Conservation (phyloP, 73 alveolate species). For the Symbiodinium natans region DNA sequence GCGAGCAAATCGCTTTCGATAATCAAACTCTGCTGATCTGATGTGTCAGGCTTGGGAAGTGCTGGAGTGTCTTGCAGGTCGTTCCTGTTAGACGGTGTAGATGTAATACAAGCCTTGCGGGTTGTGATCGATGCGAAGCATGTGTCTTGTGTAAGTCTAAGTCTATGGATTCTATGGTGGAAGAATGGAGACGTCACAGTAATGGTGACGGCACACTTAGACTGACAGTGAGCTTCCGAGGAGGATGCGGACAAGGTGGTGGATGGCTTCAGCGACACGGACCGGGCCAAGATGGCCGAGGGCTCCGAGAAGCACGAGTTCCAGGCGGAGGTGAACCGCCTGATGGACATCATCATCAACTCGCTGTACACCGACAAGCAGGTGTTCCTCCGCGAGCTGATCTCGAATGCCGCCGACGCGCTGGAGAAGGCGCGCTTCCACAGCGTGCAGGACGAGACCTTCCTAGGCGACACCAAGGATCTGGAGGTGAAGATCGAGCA, state of each 20-base stretch:
- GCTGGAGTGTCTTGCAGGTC: no score
- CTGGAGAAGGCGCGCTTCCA: slow-evolving; percentile 98
- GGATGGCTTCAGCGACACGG: slow-evolving; percentile 75
- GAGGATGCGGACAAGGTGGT: slow-evolving; percentile 79
- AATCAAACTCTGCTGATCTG: no score
- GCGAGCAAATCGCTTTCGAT: no score
- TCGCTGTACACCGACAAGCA: slow-evolving; percentile 99
- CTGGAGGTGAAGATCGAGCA: slow-evolving; percentile 98
- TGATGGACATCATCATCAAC: slow-evolving; percentile 99
- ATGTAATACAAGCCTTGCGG: no score
- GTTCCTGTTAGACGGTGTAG: no score
- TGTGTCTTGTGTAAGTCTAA: no score
- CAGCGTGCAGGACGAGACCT: slow-evolving; percentile 97
- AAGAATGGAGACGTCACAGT: no score
- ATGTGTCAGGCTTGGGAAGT: no score
- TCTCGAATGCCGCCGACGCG: slow-evolving; percentile 99
- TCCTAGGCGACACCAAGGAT: slow-evolving; percentile 96
- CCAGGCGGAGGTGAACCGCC: slow-evolving; percentile 99
- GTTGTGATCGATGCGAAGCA: no score
- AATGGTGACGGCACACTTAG: no score
- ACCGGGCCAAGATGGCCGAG: slow-evolving; percentile 80
- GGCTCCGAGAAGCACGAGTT: slow-evolving; percentile 81
- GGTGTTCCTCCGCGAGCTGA: slow-evolving; percentile 99
- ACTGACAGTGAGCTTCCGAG: no score
- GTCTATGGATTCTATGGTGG: no score